phyloP scores from a whole-genome alignment of 495 filamentous ascomycete genomes.

The Cudoniella acicularis region DNA sequence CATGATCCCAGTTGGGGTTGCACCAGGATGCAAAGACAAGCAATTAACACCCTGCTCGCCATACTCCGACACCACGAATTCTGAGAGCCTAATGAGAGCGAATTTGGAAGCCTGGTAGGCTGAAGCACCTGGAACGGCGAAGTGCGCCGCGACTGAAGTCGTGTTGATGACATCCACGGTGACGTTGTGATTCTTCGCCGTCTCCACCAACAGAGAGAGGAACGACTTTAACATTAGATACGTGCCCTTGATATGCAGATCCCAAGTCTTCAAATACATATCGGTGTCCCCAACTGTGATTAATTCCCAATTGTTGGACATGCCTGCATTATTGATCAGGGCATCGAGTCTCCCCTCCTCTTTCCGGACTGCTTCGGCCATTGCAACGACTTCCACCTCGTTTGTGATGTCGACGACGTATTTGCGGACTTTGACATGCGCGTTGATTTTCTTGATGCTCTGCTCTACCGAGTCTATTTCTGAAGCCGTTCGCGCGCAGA shows the following conservation, averaged over 20 bases:
- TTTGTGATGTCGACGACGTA: slow-evolving; percentile 40
- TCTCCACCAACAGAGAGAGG: slow-evolving; percentile 37
- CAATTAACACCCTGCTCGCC: slow-evolving; percentile 35
- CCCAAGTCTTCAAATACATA: slow-evolving; percentile 40
- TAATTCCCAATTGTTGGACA: slow-evolving; percentile 31
- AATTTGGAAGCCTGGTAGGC: slow-evolving; percentile 41
- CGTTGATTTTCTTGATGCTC: slow-evolving; percentile 33
- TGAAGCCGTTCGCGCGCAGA: slow-evolving; percentile 36
- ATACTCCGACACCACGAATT: slow-evolving; percentile 42
- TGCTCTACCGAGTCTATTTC: slow-evolving; percentile 30
- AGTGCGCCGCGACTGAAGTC: slow-evolving; percentile 32
- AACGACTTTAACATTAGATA: slow-evolving; percentile 39
- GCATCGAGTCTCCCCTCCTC: slow-evolving; percentile 37
- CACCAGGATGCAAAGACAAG: slow-evolving; percentile 42
- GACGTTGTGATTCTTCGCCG: slow-evolving; percentile 22
- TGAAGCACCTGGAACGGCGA: slow-evolving; percentile 22
- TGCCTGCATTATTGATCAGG: slow-evolving; percentile 42
- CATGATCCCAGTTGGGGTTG: slow-evolving; percentile 32
- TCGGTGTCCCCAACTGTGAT: slow-evolving; percentile 30
- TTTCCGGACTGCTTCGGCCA: slow-evolving; percentile 28
- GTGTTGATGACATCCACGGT: slow-evolving; percentile 34
- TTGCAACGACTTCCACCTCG: slow-evolving; percentile 30
- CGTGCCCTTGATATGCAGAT: slow-evolving; percentile 40
- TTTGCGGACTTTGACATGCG: slow-evolving; percentile 37
- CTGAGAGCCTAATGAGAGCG: slow-evolving; percentile 37